A percentile compares a stretch with the other conserved stretches of the same genome.
These are phyloP conservation scores for Cystobasidiopsis lactophilus DNA, from an alignment of 768 basidiomycete genomes.

Conservation along the genomic window DNA sequence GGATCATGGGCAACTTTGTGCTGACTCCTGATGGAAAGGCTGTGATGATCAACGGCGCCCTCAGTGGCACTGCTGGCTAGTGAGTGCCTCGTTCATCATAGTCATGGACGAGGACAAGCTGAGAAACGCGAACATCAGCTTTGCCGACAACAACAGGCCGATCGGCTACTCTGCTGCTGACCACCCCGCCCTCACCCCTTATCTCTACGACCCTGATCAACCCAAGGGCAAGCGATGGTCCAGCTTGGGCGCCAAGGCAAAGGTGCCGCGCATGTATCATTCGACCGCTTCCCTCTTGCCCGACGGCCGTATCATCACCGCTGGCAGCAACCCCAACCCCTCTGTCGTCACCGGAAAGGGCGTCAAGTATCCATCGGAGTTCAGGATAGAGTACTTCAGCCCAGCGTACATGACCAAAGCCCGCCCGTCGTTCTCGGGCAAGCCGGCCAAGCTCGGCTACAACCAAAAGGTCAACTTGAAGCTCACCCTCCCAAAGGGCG, in stretches of 20 bases:
- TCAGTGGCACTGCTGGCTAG: slow-evolving; percentile 26
- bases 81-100: no score
- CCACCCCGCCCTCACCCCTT: slow-evolving; percentile 32
- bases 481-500: background rate
- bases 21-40: slow-evolving; percentile 27
- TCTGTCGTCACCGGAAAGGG: no score
- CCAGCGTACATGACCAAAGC: background rate
- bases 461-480: background rate
- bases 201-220: slow-evolving; percentile 44
- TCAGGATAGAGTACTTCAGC: background rate
- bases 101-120: background rate
- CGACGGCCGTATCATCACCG: slow-evolving; percentile 60
- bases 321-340: slow-evolving; percentile 85
- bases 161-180: slow-evolving; percentile 31
- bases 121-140: background rate
- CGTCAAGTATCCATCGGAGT: no score
- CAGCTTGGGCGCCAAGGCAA: slow-evolving; percentile 33
- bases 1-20: slow-evolving; percentile 26
- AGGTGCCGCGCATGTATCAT: slow-evolving; percentile 62
- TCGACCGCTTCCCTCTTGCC: slow-evolving; percentile 74
- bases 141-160: slow-evolving; percentile 43
- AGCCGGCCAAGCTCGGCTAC: background rate
- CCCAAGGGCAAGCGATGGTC: slow-evolving; percentile 45
- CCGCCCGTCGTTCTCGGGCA: background rate
- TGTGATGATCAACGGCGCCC: slow-evolving; percentile 16